These are phyloP conservation scores for Chrysoporthe austroafricana DNA, from an alignment of 2,329 filamentous ascomycete species.

Conservation along the genomic window DNA sequence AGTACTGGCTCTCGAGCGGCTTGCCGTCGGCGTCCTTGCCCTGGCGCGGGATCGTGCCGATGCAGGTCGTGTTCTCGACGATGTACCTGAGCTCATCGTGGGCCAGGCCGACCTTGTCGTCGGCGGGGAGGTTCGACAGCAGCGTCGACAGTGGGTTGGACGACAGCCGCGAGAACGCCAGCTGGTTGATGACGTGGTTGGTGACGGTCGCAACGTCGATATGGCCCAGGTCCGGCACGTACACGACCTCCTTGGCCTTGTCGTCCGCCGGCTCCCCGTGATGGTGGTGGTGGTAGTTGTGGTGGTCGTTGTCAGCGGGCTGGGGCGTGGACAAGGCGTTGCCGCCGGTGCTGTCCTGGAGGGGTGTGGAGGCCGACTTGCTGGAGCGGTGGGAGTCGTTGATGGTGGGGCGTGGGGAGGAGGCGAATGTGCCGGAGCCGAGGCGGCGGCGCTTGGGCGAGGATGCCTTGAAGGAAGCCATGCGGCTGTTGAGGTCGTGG, in stretches of 20 bases:
- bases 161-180: conserved; percentile 90
- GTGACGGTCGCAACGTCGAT: conserved; percentile 56
- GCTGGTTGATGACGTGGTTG: conserved; percentile 93
- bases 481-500: conserved; percentile 78
- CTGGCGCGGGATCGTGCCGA: conserved; percentile 86
- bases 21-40: conserved; percentile 97
- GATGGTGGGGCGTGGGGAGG: conserved; percentile 32
- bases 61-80: conserved; percentile 74
- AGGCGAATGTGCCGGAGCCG: conserved; percentile 17
- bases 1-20: conserved; percentile 92
- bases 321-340: conserved; percentile 23
- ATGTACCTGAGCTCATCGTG: conserved; percentile 69
- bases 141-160: conserved; percentile 91
- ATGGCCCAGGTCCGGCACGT: conserved; percentile 36
- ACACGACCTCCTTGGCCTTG: conserved; percentile 41
- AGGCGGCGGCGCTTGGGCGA: conserved; percentile 57
- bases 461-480: conserved; percentile 75
- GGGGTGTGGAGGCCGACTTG: conserved; percentile 34
- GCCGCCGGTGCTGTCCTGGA: conserved; percentile 10
- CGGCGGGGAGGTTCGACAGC: conserved; percentile 78
- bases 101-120: conserved; percentile 62
- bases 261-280: conserved; percentile 23
- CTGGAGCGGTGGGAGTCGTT: conserved; percentile 36
- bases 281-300: not conserved
- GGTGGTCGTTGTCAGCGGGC: not conserved